phyloP scores from a whole-genome alignment of 2,329 filamentous ascomycete species.

The Aspergillus hiratsukae region DNA sequence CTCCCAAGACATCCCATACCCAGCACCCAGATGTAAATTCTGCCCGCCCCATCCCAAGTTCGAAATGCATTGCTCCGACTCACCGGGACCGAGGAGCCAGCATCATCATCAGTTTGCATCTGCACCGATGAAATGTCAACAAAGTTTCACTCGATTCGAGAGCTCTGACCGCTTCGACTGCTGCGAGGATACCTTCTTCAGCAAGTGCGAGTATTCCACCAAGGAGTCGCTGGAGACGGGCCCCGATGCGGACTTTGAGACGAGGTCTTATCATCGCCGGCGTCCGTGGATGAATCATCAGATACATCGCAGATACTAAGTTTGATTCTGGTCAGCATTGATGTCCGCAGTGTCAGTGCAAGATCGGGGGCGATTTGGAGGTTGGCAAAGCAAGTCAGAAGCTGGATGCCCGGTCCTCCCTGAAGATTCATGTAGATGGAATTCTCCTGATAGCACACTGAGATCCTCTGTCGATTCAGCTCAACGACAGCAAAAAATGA shows the following conservation, averaged over 20 bases:
- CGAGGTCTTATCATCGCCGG: slow-evolving; percentile 1
- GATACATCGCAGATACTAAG: neutral
- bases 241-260: neutral
- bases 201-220: neutral
- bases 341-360: neutral
- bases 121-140: neutral
- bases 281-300: neutral
- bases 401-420: neutral
- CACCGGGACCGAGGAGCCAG: neutral
- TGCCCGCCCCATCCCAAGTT: neutral
- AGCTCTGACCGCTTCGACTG: neutral
- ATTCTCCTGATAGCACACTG: no score
- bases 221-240: neutral
- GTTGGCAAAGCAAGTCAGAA: neutral
- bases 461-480: no score
- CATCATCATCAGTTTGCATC: neutral
- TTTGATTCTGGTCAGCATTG: neutral
- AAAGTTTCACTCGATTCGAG: neutral
- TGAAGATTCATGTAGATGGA: neutral
- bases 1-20: neutral
- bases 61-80: neutral
- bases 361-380: neutral
- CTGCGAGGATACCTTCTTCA: neutral
- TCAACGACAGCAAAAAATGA: no score
- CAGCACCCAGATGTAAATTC: neutral